A percentile compares a stretch with the other conserved stretches of the same genome.
Evolutionary conservation across 345 rosid species (phyloP).

Genomic region (Pelargonium nanum): DNA sequence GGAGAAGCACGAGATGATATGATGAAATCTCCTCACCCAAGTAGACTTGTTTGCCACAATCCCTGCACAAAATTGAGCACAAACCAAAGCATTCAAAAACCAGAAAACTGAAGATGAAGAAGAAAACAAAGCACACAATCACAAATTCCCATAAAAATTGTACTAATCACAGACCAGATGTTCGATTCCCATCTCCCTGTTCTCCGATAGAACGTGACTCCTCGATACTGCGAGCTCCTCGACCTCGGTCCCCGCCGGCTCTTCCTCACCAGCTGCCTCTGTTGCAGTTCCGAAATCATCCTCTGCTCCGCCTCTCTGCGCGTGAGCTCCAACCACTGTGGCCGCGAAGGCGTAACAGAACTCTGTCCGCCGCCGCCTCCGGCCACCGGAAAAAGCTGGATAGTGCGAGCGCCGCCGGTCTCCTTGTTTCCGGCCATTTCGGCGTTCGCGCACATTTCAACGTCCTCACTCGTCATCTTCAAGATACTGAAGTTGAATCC

Average conservation of each 20-base stretch:
- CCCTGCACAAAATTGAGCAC: constrained; percentile 38
- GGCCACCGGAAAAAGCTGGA: no score
- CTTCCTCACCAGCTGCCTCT: constrained; percentile 59
- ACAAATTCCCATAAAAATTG: not conserved
- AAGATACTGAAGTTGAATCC: not conserved
- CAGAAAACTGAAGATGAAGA: no score
- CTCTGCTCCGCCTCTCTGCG: not conserved
- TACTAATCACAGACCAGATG: constrained; percentile 48
- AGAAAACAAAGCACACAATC: no score
- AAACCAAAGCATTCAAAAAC: constrained; percentile 1
- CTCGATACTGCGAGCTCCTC: constrained; percentile 91
- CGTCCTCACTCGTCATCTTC: not conserved
- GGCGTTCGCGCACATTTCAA: no score
- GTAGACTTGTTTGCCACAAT: constrained; percentile 78
- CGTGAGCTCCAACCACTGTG: not conserved
- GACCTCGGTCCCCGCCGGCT: constrained; percentile 98
- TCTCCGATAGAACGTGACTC: constrained; percentile 92
- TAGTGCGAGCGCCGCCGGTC: no score
- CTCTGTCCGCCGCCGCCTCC: not conserved
- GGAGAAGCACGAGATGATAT: not conserved
- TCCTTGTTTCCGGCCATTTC: no score
- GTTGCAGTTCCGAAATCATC: constrained; percentile 13
- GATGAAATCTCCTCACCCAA: constrained; percentile 33
- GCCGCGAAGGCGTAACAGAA: not conserved
- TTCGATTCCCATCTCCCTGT: constrained; percentile 99